phyloP scores from a whole-genome alignment of 805 yeast genomes.

The Henningerozyma blattae region DNA sequence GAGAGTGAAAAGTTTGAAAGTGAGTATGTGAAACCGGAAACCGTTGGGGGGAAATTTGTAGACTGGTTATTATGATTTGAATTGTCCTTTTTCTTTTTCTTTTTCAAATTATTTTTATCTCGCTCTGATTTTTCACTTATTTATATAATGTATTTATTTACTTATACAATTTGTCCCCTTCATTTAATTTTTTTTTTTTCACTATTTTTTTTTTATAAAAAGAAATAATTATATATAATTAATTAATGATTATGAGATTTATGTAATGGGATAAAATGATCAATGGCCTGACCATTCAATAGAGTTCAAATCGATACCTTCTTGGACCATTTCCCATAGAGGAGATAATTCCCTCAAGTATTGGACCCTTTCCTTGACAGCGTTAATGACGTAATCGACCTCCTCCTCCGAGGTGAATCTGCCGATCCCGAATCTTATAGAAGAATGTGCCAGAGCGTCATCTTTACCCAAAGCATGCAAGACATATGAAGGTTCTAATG shows the following conservation, averaged over 20 bases:
- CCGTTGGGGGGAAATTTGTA: conserved; percentile 10
- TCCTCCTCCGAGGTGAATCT: conserved; percentile 95
- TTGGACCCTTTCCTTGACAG: conserved; percentile 79
- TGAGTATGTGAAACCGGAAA: conserved; percentile 12
- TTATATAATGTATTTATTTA: no score
- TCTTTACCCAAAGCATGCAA: conserved; percentile 95
- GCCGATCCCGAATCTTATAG: conserved; percentile 94
- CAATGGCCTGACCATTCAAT: conserved; percentile 98
- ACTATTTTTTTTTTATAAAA: no score
- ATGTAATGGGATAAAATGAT: conserved; percentile 2
- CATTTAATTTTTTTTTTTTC: no score
- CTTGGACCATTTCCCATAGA: conserved; percentile 98
- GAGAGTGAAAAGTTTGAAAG: conserved; percentile 28
- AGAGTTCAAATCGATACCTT: conserved; percentile 86
- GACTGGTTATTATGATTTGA: conserved; percentile 13
- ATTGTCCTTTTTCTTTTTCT: no score
- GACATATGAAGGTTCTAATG: conserved; percentile 94
- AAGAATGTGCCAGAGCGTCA: conserved; percentile 97
- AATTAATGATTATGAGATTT: background rate
- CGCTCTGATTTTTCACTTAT: no score
- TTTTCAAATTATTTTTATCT: no score
- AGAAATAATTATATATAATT: no score
- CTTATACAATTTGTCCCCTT: no score
- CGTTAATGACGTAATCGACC: conserved; percentile 83
- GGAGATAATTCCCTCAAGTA: conserved; percentile 89